phyloP scores from a whole-genome alignment of 352 stramenopile species.

The Peronospora farinosa region DNA sequence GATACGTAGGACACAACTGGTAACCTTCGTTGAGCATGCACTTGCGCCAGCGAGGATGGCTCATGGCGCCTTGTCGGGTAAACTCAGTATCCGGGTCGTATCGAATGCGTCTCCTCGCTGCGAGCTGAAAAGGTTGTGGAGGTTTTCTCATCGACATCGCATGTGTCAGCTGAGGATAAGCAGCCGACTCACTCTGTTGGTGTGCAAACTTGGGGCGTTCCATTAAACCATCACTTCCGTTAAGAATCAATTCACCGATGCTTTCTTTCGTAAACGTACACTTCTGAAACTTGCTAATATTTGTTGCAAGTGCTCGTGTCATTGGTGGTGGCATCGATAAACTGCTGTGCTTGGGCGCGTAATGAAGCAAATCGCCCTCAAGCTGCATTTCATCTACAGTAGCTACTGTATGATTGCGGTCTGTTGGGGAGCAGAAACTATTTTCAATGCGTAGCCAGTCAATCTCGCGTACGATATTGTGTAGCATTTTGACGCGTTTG shows the following conservation, averaged over 20 bases:
- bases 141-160: constrained; percentile 26
- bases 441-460: constrained; percentile 83
- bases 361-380: constrained; percentile 54
- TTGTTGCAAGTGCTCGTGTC: constrained; percentile 24
- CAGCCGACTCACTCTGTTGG: constrained; percentile 36
- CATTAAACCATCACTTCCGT: constrained; percentile 8
- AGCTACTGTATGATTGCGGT: constrained; percentile 64
- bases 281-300: constrained; percentile 37
- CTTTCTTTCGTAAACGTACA: constrained; percentile 27
- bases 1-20: constrained; percentile 67
- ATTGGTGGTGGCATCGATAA: constrained; percentile 30
- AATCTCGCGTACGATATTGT: constrained; percentile 76
- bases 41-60: constrained; percentile 60
- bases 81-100: constrained; percentile 66
- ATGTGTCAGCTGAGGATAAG: constrained; percentile 16
- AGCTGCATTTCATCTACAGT: constrained; percentile 45
- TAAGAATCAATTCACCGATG: constrained; percentile 4
- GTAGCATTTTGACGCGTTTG: constrained; percentile 74
- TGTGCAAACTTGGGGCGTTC: constrained; percentile 34
- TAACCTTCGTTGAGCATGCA: constrained; percentile 65
- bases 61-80: constrained; percentile 47
- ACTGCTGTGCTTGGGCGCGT: constrained; percentile 49
- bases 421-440: constrained; percentile 68
- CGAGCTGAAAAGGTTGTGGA: constrained; percentile 31
- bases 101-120: constrained; percentile 55